Evolutionary conservation across 768 basidiomycete species (phyloP).

Genomic region (Kwoniella dejecticola): DNA sequence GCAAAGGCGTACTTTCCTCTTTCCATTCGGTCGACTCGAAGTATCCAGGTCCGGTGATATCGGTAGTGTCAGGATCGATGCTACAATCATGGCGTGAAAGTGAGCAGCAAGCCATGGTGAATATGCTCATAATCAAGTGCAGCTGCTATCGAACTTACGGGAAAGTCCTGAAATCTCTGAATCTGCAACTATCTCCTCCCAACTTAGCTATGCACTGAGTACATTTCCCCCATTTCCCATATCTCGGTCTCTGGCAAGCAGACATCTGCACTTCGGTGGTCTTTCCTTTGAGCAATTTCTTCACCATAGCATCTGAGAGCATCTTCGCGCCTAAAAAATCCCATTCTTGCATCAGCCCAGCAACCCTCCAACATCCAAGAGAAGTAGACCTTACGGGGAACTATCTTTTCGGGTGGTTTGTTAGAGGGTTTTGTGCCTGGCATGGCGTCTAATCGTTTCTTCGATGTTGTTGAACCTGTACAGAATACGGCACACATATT

Average conservation of each 20-base stretch:
- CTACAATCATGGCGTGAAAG: constrained; percentile 17
- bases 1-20: constrained; percentile 35
- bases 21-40: constrained; percentile 41
- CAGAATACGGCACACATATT: too few relatives aligned
- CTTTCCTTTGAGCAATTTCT: constrained; percentile 28
- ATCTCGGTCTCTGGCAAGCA: constrained; percentile 37
- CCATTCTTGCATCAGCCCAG: not conserved
- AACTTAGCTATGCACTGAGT: constrained; percentile 44
- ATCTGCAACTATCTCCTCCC: constrained; percentile 46
- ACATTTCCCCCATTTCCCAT: constrained; percentile 46
- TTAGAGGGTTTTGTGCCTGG: constrained; percentile 17
- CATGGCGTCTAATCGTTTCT: constrained; percentile 16
- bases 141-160: too few relatives aligned
- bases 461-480: too few relatives aligned
- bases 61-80: constrained; percentile 39
- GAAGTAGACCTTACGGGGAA: constrained; percentile 20
- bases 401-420: constrained; percentile 36
- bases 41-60: constrained; percentile 36
- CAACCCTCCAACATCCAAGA: not conserved
- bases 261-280: constrained; percentile 37
- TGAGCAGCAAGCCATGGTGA: not conserved
- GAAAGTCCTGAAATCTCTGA: constrained; percentile 41
- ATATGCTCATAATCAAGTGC: too few relatives aligned
- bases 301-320: constrained; percentile 28
- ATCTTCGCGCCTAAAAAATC: constrained; percentile 18